Percentiles rank a stretch among this genome's conserved stretches.
These are phyloP conservation scores for Aureobasidium namibiae DNA, from an alignment of 2,329 filamentous ascomycete genomes.

Conservation along the genomic window DNA sequence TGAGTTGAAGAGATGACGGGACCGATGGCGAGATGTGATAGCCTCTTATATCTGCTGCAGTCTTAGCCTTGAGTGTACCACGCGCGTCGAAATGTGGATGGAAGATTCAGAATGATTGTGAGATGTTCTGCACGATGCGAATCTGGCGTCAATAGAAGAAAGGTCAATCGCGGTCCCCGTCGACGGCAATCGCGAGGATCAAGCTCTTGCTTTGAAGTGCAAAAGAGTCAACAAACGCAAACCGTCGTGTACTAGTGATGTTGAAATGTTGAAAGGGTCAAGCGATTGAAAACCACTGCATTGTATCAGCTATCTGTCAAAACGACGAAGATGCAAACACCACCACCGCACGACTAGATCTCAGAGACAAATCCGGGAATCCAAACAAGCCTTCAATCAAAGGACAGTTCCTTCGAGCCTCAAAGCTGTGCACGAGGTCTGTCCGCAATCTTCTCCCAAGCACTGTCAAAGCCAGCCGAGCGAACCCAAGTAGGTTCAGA, in stretches of 20 bases:
- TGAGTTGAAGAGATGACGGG: not conserved
- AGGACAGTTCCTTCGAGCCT: not conserved
- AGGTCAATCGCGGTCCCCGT: not conserved
- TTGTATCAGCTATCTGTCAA: not conserved
- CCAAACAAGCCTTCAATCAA: too few species aligned
- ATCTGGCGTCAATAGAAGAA: not conserved
- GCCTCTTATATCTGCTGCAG: not conserved
- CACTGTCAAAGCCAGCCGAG: conserved; percentile 54
- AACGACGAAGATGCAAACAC: not conserved
- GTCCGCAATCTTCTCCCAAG: conserved; percentile 46
- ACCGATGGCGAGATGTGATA: not conserved
- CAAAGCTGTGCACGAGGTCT: conserved; percentile 4
- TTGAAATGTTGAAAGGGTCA: not conserved
- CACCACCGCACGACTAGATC: not conserved
- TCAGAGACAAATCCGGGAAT: not conserved
- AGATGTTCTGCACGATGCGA: not conserved
- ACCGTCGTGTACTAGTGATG: not conserved
- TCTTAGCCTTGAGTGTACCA: too few species aligned
- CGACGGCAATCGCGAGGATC: not conserved
- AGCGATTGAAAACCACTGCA: not conserved
- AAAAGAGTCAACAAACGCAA: not conserved
- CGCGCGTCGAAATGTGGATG: not conserved
- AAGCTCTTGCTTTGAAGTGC: not conserved
- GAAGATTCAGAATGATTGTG: not conserved
- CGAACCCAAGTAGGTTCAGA: conserved; percentile 51